Evolutionary conservation across 768 basidiomycete species (phyloP).

Genomic region (Holtermanniella nyarrowii): DNA sequence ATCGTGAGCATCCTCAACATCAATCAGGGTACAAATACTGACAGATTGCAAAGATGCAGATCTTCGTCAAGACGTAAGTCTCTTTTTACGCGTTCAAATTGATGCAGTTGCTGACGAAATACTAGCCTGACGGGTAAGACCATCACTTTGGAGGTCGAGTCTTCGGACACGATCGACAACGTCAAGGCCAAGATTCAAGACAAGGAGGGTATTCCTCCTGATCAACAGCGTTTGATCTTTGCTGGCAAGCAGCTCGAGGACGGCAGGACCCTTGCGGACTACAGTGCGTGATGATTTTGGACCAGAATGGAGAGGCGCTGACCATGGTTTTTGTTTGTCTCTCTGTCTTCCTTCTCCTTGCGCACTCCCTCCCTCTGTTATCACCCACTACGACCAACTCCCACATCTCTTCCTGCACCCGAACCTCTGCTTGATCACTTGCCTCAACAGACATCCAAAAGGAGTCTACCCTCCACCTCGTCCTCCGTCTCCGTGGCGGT

Average conservation of each 20-base stretch:
- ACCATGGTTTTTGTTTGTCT: not conserved
- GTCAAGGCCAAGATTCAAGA: constrained; percentile 46
- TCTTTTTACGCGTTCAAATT: constrained; percentile 3
- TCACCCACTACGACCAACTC: not conserved
- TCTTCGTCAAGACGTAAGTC: constrained; percentile 37
- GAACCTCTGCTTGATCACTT: not conserved
- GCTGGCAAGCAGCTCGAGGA: constrained; percentile 48
- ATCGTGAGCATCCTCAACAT: not conserved
- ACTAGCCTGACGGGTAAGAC: constrained; percentile 58
- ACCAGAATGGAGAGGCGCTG: not conserved
- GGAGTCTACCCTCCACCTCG: constrained; percentile 93
- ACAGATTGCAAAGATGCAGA: constrained; percentile 23
- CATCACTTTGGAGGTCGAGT: constrained; percentile 52
- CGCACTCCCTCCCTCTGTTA: not conserved
- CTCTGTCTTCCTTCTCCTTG: not conserved
- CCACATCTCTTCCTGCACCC: no score
- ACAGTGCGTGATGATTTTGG: constrained; percentile 29
- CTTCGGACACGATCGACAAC: constrained; percentile 47
- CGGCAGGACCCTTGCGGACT: constrained; percentile 43
- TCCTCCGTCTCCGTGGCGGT: constrained; percentile 93
- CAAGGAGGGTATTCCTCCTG: constrained; percentile 44
- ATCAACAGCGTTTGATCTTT: constrained; percentile 48
- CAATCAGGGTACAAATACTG: not conserved
- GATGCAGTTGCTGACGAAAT: not conserved
- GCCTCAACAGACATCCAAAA: constrained; percentile 37